Percentiles rank a stretch among this genome's conserved stretches.
These are phyloP conservation scores for Thymus quinquecostatus DNA, from an alignment of 257 asterid genomes.

Conservation along the genomic window DNA sequence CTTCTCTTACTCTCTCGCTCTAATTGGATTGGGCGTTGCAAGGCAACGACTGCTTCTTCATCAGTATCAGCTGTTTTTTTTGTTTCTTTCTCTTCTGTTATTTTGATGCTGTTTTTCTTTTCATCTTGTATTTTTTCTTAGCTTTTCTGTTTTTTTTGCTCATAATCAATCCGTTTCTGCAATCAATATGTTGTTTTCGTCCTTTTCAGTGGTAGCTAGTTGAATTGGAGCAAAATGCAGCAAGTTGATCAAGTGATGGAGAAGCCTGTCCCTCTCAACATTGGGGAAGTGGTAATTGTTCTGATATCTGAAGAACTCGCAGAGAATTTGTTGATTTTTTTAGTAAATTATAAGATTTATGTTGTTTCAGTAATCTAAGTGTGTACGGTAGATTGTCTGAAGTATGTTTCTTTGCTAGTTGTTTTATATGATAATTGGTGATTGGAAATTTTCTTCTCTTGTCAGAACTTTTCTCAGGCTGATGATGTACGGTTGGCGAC, in stretches of 20 bases:
- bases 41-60: neutral
- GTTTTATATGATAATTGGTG: slow-evolving; percentile 22
- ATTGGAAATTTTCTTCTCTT: slow-evolving; percentile 6
- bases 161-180: slow-evolving; percentile 4
- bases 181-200: neutral
- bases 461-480: slow-evolving; percentile 56
- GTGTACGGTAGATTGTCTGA: neutral
- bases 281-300: slow-evolving; percentile 48
- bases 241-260: slow-evolving; percentile 52
- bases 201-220: slow-evolving; percentile 30
- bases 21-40: slow-evolving; percentile 1
- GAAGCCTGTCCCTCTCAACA: slow-evolving; percentile 36
- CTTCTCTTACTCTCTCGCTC: slow-evolving; percentile 1
- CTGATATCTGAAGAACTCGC: neutral
- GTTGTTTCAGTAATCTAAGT: neutral
- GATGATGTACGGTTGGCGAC: slow-evolving; percentile 64
- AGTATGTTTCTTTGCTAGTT: slow-evolving; percentile 1
- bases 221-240: slow-evolving; percentile 41
- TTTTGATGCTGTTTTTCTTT: neutral
- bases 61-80: neutral
- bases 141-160: neutral
- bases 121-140: neutral
- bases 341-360: neutral
- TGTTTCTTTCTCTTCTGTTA: neutral
- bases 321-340: neutral